Evolutionary conservation across 768 basidiomycete species (phyloP), one percentile per base, ranked within the genome.

Genomic region (Xanthoconium stramineum): DNA sequence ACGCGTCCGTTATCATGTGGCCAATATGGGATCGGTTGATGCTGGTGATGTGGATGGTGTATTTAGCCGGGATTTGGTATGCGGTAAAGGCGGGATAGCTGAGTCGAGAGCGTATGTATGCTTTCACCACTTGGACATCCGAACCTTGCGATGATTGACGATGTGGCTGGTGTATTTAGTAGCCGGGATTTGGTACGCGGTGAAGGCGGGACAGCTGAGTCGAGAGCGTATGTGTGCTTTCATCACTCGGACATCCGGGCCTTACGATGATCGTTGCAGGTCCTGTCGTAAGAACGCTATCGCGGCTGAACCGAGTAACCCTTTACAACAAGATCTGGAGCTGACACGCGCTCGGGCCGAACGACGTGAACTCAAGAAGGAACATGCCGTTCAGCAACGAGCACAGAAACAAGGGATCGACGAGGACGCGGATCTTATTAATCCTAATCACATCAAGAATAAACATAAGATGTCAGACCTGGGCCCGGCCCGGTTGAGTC

Each of bases 401-500:
- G 75, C 67, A 66, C 61, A 67, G 64, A 68, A 72, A 57, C 48
- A 67, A 43, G 66, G 38, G 54, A 70, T 72, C 0, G 84, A 79
- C 4, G 83, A 85, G 33, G 89, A 94, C 58, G 78, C 79, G 0
- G 82, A 91, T 59, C 73, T 91, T 48, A 80, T 86, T 61, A 94
- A 94, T 68, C 87, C 89, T 12, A 94, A 94, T 65, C 87, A 84
- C 60, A 78, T 86, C 32, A 71, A 73, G 58, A 91, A 86, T 81
- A 88, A 85, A 69, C 65, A 91, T 74, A 89, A 81, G 58, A 85
- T 94, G 44, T 78, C 87, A 10, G 89, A 93, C 72, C 68, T 94
- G 19, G 78, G 77, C 52, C 82, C 89, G 1, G 74, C 78, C 61
- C 79, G 89, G 68, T 71, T 86, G 28, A 74, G 83, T 33, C 78